Conservation (phyloP, 129 eudicot genomes). For the Arctium minus region DNA sequence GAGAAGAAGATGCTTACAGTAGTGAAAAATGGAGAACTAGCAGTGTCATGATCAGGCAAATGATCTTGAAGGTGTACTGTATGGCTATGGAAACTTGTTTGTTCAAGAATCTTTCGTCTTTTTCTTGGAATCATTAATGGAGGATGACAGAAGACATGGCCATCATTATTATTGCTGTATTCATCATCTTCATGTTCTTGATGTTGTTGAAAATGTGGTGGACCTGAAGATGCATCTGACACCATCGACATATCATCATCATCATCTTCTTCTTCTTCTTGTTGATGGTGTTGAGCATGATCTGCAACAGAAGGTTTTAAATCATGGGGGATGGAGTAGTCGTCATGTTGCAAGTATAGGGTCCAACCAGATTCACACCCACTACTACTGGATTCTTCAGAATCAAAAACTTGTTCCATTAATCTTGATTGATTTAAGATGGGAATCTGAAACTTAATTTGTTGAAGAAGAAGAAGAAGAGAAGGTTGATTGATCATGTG, state of each 20-base stretch:
- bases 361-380: conserved; percentile 98
- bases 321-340: conserved; percentile 39
- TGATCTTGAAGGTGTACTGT: conserved; percentile 25
- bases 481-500: not conserved
- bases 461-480: not conserved
- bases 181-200: conserved; percentile 35
- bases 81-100: conserved; percentile 29
- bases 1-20: conserved; percentile 40
- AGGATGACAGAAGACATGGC: conserved; percentile 14
- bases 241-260: conserved; percentile 82
- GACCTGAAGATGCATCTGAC: conserved; percentile 92
- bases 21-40: conserved; percentile 66
- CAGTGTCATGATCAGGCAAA: conserved; percentile 71
- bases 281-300: not conserved
- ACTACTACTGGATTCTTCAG: conserved; percentile 55
- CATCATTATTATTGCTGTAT: not conserved
- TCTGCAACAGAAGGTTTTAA: conserved; percentile 1
- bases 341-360: conserved; percentile 43
- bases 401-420: conserved; percentile 43
- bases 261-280: conserved; percentile 29
- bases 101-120: conserved; percentile 9
- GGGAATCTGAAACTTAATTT: not conserved
- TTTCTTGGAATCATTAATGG: not conserved
- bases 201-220: conserved; percentile 50
- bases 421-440: conserved; percentile 5